Evolutionary conservation across 441 rosid species (phyloP), one percentile per base, ranked within the genome.

Genomic region (Erodium texanum): DNA sequence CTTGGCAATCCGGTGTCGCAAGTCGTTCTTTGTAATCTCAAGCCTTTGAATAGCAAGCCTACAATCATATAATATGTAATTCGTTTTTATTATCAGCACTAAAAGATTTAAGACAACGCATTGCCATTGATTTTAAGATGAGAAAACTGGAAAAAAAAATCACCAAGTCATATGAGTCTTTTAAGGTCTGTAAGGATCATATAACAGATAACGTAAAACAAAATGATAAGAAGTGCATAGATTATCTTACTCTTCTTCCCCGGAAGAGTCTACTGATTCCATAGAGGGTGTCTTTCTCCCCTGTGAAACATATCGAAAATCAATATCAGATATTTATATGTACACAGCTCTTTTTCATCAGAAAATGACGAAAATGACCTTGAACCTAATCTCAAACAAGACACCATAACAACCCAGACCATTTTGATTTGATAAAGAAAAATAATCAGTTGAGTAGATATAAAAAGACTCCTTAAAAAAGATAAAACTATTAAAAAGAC

Each of bases 31-130:
- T 14, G 97, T 78, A 70, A 86, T 81, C 85, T 94, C 99, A 67
- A 94, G 99, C 81, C 89, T 86, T 83, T 91, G 97, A 78, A 94
- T 91, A 70, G 99, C 87, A 87, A 89, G 86, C 89, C 99, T 94
- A 68, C 72, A 80, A 73, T 75, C 48, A 74, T 19, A 59, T 20
- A 14, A 59, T 11, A 8, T 20, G 7, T 8, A 22, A 11, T 20
- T 23, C 48, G 12, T 52, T 27, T 27, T 27, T 27, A 27, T 27
- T 27, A 27, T 4, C 29, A 27, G 4, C 29, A 27, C 29, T 27
- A 27, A 27, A 27, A 27, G 29, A 27, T 27, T 27, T 27, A 27
- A 27, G 29, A 27, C 4, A 4, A 4, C 3, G 48, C 10, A 41
- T 41, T 9, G 9, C 9, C 12, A 41, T 7, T 41, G 48, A 9